Percentiles rank a stretch among this genome's conserved stretches.
Conservation (phyloP, 768 basidiomycete genomes). For the Leccinum uliginosum region DNA sequence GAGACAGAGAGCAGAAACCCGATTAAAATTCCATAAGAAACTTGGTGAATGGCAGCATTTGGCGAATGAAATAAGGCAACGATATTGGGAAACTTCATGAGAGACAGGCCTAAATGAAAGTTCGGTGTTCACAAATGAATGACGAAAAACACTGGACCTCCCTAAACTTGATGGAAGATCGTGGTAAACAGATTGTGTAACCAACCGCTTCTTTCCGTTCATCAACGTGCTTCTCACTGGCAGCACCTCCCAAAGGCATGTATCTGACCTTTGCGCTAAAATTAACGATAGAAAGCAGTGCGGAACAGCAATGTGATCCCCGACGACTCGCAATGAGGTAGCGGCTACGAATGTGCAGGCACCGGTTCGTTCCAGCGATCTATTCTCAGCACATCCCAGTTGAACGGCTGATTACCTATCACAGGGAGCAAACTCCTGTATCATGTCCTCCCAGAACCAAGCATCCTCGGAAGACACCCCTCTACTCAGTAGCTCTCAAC, state of each 20-base stretch:
- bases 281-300: background rate
- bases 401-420: background rate
- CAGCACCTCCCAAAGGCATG: background rate
- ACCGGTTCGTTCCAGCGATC: background rate
- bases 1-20: constrained; percentile 78
- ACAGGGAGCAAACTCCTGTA: background rate
- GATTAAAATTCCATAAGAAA: constrained; percentile 55
- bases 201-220: too few species aligned
- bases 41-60: constrained; percentile 28
- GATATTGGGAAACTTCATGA: constrained; percentile 12
- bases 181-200: background rate
- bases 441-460: constrained; percentile 12
- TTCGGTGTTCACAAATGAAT: background rate
- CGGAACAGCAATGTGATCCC: background rate
- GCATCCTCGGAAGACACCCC: constrained; percentile 4
- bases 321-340: background rate
- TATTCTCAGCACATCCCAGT: background rate
- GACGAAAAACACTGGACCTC: background rate
- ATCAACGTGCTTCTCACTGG: too few species aligned
- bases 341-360: background rate
- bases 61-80: constrained; percentile 22
- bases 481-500: constrained; percentile 5
- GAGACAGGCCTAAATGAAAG: constrained; percentile 33
- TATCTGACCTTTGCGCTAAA: background rate
- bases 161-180: too few species aligned